Evolutionary conservation across 1,139 yeast species (phyloP).

Genomic region (Candida glucosophila): DNA sequence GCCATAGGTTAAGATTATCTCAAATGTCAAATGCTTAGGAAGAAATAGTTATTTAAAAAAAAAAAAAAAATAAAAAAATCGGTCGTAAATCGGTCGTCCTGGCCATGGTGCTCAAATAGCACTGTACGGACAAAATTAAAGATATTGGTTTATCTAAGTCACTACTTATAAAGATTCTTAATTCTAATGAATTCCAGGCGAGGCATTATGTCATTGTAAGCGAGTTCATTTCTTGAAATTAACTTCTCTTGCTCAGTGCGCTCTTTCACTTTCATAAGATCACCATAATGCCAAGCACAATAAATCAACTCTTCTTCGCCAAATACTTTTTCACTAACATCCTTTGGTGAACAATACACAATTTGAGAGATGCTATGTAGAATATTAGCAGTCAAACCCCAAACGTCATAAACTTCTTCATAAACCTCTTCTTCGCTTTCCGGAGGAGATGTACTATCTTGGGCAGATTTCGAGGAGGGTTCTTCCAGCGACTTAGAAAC

Average conservation of each 20-base stretch:
- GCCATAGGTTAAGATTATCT: conserved; percentile 1
- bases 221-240: conserved; percentile 31
- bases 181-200: conserved; percentile 34
- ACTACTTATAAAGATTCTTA: conserved; percentile 32
- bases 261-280: conserved; percentile 28
- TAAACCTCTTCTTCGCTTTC: conserved; percentile 31
- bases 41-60: too few relatives aligned
- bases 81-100: too few relatives aligned
- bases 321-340: conserved; percentile 8
- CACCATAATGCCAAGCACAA: conserved; percentile 44
- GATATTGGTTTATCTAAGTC: too few relatives aligned
- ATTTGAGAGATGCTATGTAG: conserved; percentile 68
- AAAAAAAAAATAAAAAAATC: too few relatives aligned
- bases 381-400: conserved; percentile 91
- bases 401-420: conserved; percentile 55
- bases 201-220: conserved; percentile 45
- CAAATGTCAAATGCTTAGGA: too few relatives aligned
- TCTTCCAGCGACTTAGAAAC: background rate
- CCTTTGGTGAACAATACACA: conserved; percentile 20
- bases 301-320: conserved; percentile 66
- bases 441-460: too few relatives aligned
- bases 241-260: conserved; percentile 31
- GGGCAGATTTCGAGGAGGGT: conserved; percentile 3
- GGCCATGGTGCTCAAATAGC: too few relatives aligned
- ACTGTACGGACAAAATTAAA: conserved; percentile 10